phyloP scores from a whole-genome alignment of 768 basidiomycete genomes.

The Tephrocybe rancida region DNA sequence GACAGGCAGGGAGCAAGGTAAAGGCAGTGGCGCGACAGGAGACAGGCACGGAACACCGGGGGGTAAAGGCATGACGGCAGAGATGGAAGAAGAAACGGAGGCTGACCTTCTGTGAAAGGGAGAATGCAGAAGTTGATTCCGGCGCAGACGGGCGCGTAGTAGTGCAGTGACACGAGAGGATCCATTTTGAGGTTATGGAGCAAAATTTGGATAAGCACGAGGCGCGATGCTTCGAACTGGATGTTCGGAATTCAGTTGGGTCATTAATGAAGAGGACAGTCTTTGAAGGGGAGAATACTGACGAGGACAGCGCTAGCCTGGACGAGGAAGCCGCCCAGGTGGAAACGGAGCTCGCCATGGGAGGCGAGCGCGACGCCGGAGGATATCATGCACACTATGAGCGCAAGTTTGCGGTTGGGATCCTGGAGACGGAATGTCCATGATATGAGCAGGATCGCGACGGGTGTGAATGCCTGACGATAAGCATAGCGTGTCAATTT shows the following conservation, averaged over 20 bases:
- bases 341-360: slow-evolving; percentile 85
- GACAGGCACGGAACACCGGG: not conserved
- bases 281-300: slow-evolving; percentile 34
- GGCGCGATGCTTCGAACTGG: slow-evolving; percentile 90
- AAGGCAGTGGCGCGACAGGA: not conserved
- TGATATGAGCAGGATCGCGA: slow-evolving; percentile 91
- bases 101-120: slow-evolving; percentile 86
- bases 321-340: slow-evolving; percentile 83
- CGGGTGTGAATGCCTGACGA: slow-evolving; percentile 82
- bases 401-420: slow-evolving; percentile 74
- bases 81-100: not conserved
- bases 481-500: not conserved
- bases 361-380: slow-evolving; percentile 88
- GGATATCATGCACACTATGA: slow-evolving; percentile 92
- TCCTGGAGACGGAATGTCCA: slow-evolving; percentile 90
- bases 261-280: not conserved
- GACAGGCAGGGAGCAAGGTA: not conserved
- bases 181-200: slow-evolving; percentile 98
- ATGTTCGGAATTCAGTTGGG: not conserved
- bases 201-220: slow-evolving; percentile 96
- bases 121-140: slow-evolving; percentile 82
- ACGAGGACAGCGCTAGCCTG: slow-evolving; percentile 88
- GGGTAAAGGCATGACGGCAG: not conserved
- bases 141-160: slow-evolving; percentile 96
- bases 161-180: slow-evolving; percentile 92